Conservation (phyloP, 352 stramenopile species). For the Globisporangium takayamanum region DNA sequence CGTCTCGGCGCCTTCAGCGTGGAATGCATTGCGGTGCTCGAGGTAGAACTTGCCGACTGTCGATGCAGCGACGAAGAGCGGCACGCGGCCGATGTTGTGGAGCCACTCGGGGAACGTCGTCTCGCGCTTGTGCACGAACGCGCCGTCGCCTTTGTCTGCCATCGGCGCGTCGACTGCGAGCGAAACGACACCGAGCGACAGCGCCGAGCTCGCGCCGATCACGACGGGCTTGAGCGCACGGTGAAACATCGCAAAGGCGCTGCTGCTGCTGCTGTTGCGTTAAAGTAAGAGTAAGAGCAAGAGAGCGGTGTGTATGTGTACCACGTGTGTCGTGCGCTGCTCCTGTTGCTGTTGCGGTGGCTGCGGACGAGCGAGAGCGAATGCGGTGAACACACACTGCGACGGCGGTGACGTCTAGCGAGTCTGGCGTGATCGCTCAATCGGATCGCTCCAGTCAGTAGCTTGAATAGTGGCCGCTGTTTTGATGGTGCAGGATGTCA, state of each 20-base stretch:
- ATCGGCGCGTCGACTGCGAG: constrained; percentile 60
- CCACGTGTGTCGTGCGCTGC: too few species aligned
- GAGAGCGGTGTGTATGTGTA: too few species aligned
- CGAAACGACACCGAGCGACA: constrained; percentile 14
- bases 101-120: constrained; percentile 60
- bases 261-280: background rate
- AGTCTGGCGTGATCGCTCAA: too few species aligned
- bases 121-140: constrained; percentile 26
- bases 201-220: constrained; percentile 14
- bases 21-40: constrained; percentile 40
- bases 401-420: too few species aligned
- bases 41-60: constrained; percentile 54
- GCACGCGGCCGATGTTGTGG: constrained; percentile 44
- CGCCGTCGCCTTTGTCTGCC: constrained; percentile 46
- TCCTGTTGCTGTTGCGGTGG: too few species aligned
- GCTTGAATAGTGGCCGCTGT: too few species aligned
- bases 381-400: background rate
- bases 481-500: too few species aligned
- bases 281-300: background rate
- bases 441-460: too few species aligned
- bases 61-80: constrained; percentile 44
- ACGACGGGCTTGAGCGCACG: constrained; percentile 16
- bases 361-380: background rate
- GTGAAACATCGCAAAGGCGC: constrained; percentile 18
- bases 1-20: constrained; percentile 34